Conservation (phyloP, 140 eudicot species). For the Bidens hawaiensis region DNA sequence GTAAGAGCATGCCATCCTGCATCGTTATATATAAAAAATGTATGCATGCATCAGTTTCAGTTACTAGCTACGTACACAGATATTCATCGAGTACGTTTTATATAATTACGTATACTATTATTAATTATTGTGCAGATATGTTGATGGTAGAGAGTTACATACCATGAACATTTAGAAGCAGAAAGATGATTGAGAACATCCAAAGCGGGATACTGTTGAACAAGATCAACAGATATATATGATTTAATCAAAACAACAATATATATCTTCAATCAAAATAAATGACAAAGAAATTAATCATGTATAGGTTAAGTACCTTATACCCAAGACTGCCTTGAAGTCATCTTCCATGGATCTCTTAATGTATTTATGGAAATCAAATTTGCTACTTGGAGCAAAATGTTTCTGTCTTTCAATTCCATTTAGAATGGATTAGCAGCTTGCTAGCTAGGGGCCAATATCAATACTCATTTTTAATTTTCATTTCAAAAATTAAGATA, state of each 20-base stretch:
- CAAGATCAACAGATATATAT: neutral
- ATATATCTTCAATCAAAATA: too few species aligned
- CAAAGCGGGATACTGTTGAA: constrained; percentile 63
- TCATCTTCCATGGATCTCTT: constrained; percentile 86
- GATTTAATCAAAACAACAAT: neutral
- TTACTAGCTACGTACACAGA: too few species aligned
- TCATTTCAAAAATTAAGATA: neutral
- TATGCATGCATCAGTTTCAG: too few species aligned
- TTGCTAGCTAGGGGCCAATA: too few species aligned
- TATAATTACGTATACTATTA: too few species aligned
- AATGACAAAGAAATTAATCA: neutral
- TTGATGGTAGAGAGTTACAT: constrained; percentile 6
- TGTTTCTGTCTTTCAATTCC: constrained; percentile 46
- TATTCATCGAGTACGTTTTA: too few species aligned
- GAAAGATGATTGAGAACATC: constrained; percentile 53
- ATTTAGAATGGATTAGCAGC: neutral
- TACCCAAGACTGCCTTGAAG: constrained; percentile 65
- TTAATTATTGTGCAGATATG: too few species aligned
- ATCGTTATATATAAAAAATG: too few species aligned
- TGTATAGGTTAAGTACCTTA: constrained; percentile 46
- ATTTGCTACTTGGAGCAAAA: constrained; percentile 62
- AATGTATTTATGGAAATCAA: constrained; percentile 76
- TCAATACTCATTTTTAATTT: too few species aligned
- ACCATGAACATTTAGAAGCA: constrained; percentile 55
- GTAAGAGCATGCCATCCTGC: constrained; percentile 78